Conservation (phyloP, 768 basidiomycete species). For the Suillus clintonianus region DNA sequence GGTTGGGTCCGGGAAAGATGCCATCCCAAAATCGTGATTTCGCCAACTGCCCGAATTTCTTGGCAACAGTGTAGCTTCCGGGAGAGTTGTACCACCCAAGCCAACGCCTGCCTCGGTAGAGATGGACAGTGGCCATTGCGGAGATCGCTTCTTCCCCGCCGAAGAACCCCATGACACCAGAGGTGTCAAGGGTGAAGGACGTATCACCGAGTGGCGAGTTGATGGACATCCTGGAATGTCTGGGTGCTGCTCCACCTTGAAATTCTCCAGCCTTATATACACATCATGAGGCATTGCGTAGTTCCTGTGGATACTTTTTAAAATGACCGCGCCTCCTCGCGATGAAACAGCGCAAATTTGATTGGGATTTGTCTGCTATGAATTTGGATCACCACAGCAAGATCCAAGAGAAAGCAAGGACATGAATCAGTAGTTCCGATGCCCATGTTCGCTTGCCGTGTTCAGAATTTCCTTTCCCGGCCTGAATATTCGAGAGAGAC, state of each 20-base stretch:
- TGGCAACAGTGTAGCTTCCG: slow-evolving; percentile 37
- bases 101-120: slow-evolving; percentile 32
- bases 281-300: neutral
- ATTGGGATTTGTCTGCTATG: too few relatives aligned
- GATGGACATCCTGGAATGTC: neutral
- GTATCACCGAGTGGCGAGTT: slow-evolving; percentile 8
- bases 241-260: neutral
- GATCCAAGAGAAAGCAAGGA: too few relatives aligned
- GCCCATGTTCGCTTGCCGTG: too few relatives aligned
- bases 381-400: too few relatives aligned
- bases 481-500: too few relatives aligned
- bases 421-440: too few relatives aligned
- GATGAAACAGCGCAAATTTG: too few relatives aligned
- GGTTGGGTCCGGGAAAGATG: slow-evolving; percentile 32
- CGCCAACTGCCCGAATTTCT: slow-evolving; percentile 32
- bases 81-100: slow-evolving; percentile 41
- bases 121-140: slow-evolving; percentile 37
- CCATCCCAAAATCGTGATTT: slow-evolving; percentile 32
- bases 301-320: neutral
- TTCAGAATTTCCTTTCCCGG: too few relatives aligned
- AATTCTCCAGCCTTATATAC: neutral
- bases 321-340: neutral
- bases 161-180: slow-evolving; percentile 38
- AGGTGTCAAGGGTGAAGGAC: slow-evolving; percentile 26
- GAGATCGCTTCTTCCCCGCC: slow-evolving; percentile 40